A percentile compares a stretch with the other conserved stretches of the same genome.
Evolutionary conservation across 768 basidiomycete species (phyloP).

Genomic region (Mrakia gelida): DNA sequence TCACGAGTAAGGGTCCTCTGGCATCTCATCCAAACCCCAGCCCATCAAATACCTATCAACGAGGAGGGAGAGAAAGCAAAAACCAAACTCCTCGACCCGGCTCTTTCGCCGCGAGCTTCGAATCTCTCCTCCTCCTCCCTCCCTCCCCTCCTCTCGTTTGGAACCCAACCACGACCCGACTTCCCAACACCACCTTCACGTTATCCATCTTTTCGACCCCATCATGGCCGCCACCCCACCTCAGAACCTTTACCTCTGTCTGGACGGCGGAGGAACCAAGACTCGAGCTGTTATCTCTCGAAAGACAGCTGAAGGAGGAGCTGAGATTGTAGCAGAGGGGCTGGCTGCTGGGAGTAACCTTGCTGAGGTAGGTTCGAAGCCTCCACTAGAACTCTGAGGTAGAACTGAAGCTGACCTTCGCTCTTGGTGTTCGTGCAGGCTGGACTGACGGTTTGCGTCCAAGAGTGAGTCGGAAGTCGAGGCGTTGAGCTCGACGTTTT

Average conservation of each 20-base stretch:
- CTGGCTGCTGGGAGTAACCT: constrained; percentile 17
- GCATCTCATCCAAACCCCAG: background rate
- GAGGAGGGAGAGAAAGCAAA: background rate
- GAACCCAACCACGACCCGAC: background rate
- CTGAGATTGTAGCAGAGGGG: constrained; percentile 13
- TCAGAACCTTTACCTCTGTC: constrained; percentile 3
- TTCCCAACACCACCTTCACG: background rate
- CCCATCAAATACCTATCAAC: too few relatives aligned
- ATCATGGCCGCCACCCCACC: background rate
- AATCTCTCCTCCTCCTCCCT: background rate
- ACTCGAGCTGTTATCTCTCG: constrained; percentile 26
- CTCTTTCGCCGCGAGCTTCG: background rate
- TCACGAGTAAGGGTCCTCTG: too few relatives aligned
- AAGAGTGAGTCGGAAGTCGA: background rate
- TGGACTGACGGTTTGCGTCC: background rate
- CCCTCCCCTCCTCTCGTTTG: background rate
- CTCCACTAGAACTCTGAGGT: too few relatives aligned
- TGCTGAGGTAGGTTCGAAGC: constrained; percentile 22
- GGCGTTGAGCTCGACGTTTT: background rate
- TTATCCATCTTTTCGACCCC: background rate
- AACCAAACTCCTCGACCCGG: background rate
- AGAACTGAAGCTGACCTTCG: too few relatives aligned
- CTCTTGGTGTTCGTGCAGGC: background rate
- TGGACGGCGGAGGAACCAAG: constrained; percentile 29
- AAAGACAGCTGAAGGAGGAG: background rate